Evolutionary conservation across 2,329 filamentous ascomycete genomes (phyloP).

Genomic region (Phialophora chinensis): DNA sequence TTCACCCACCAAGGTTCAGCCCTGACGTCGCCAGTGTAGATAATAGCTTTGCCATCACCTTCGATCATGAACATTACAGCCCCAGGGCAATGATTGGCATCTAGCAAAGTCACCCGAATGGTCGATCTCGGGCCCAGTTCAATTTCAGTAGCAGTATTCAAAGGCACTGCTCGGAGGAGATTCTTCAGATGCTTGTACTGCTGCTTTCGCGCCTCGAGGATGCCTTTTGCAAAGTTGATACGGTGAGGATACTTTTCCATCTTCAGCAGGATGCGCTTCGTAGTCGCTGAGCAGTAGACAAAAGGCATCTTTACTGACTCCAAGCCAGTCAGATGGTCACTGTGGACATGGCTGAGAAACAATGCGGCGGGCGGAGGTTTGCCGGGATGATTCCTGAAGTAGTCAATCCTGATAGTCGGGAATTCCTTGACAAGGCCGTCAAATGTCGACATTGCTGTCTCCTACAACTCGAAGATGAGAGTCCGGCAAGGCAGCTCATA

Average conservation of each 20-base stretch:
- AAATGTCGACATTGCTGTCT: conserved; percentile 74
- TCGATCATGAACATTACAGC: conserved; percentile 94
- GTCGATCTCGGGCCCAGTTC: conserved; percentile 71
- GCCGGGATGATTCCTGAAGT: conserved; percentile 68
- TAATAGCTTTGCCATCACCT: conserved; percentile 69
- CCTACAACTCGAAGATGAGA: background rate
- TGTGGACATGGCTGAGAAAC: conserved; percentile 92
- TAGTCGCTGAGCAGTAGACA: conserved; percentile 87
- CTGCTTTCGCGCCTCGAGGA: conserved; percentile 74
- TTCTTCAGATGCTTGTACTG: conserved; percentile 78
- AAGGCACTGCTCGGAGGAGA: conserved; percentile 77
- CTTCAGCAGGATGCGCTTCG: conserved; percentile 76
- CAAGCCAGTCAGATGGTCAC: conserved; percentile 82
- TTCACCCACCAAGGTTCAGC: conserved; percentile 86
- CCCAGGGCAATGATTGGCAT: conserved; percentile 91
- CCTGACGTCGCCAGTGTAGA: conserved; percentile 90
- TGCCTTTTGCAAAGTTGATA: conserved; percentile 78
- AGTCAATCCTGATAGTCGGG: conserved; percentile 81
- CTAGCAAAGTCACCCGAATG: conserved; percentile 83
- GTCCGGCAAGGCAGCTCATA: background rate
- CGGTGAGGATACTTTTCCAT: conserved; percentile 80
- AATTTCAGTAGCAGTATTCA: conserved; percentile 78
- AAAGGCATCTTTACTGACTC: conserved; percentile 79
- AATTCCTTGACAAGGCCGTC: conserved; percentile 76
- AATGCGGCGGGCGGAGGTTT: conserved; percentile 73